Evolutionary conservation across 805 yeast genomes (phyloP).

Genomic region (Ogataea parapolymorpha): DNA sequence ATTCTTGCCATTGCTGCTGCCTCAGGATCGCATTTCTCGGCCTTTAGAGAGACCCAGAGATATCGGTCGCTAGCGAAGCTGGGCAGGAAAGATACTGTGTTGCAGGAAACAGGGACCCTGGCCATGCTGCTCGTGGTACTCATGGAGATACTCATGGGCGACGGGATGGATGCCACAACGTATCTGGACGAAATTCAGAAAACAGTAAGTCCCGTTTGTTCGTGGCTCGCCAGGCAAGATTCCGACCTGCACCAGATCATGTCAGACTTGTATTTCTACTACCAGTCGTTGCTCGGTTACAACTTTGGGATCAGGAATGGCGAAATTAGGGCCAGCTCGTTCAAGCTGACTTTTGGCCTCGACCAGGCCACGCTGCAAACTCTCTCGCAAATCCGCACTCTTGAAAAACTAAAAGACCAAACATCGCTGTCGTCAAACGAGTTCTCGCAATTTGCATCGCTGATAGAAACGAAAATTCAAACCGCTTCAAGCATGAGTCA

Average conservation of each 20-base stretch:
- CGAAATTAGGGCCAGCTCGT: background rate
- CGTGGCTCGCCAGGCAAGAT: constrained; percentile 2
- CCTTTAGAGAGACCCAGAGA: constrained; percentile 4
- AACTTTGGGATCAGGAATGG: background rate
- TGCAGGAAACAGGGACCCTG: background rate
- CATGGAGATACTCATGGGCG: constrained; percentile 9
- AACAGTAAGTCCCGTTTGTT: background rate
- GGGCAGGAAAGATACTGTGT: background rate
- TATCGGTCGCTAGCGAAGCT: constrained; percentile 5
- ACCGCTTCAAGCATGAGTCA: background rate
- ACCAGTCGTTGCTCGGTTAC: background rate
- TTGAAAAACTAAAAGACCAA: constrained; percentile 3
- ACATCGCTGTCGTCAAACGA: constrained; percentile 2
- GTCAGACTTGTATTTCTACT: constrained; percentile 2
- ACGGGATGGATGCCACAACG: constrained; percentile 5
- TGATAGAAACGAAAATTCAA: constrained; percentile 3
- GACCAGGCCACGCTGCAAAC: constrained; percentile 1
- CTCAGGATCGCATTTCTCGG: background rate
- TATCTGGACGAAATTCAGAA: constrained; percentile 5
- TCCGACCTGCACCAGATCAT: constrained; percentile 1
- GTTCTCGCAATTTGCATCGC: background rate
- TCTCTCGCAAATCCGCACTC: constrained; percentile 5
- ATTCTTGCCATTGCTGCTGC: constrained; percentile 3
- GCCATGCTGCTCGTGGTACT: constrained; percentile 3
- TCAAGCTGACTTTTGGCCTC: constrained; percentile 2